Evolutionary conservation across 306 rosid species (phyloP).

Genomic region (Sophora flavescens): DNA sequence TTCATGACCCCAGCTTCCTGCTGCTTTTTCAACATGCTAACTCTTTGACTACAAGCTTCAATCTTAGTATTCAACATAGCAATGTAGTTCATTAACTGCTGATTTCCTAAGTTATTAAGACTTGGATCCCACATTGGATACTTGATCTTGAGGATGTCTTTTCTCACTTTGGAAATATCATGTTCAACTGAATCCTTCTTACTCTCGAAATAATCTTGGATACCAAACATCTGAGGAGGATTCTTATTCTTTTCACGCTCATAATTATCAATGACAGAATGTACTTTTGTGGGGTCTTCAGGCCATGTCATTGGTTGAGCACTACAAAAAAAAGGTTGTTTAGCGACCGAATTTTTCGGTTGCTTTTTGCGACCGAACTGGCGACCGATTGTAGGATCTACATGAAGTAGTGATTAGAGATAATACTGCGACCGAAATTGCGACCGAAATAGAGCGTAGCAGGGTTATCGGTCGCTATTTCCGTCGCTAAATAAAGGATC

Average conservation of each 20-base stretch:
- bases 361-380: too few relatives aligned
- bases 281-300: neutral
- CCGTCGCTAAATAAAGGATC: too few relatives aligned
- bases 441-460: too few relatives aligned
- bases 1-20: neutral
- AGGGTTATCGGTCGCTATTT: too few relatives aligned
- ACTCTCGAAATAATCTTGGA: conserved; percentile 8
- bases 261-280: neutral
- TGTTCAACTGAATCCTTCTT: conserved; percentile 28
- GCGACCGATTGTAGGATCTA: too few relatives aligned
- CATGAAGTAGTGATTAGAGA: too few relatives aligned
- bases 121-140: conserved; percentile 46
- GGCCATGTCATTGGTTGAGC: neutral
- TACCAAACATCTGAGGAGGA: neutral
- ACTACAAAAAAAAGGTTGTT: too few relatives aligned
- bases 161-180: conserved; percentile 20
- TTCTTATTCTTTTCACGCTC: neutral
- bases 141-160: neutral
- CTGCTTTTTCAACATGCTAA: conserved; percentile 27
- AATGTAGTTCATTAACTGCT: neutral
- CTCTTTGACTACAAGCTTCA: conserved; percentile 3
- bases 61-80: conserved; percentile 26
- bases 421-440: too few relatives aligned
- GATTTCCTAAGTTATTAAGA: neutral
- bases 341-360: too few relatives aligned